These are phyloP conservation scores for Gossypium bickii DNA, from an alignment of 345 rosid species.

Conservation along the genomic window DNA sequence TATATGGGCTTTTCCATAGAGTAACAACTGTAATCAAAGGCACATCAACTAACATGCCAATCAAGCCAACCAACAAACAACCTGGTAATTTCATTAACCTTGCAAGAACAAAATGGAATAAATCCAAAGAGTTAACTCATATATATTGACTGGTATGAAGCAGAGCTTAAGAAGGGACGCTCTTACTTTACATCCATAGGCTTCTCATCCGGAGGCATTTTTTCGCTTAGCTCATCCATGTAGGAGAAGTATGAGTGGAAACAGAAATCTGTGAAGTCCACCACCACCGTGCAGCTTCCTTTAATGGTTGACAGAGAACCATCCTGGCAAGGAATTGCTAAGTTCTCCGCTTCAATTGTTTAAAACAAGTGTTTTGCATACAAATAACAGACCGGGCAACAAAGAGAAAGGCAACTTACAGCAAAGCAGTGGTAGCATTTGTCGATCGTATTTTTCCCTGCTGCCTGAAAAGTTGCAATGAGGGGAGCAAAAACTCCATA, in stretches of 20 bases:
- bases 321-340: slow-evolving; percentile 36
- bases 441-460: slow-evolving; percentile 52
- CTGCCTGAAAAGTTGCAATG: slow-evolving; percentile 71
- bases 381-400: background rate
- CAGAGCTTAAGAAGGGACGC: background rate
- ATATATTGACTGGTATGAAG: background rate
- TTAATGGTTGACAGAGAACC: slow-evolving; percentile 57
- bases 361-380: background rate
- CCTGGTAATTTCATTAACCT: slow-evolving; percentile 69
- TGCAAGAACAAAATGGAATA: slow-evolving; percentile 5
- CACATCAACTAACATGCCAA: slow-evolving; percentile 61
- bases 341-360: background rate
- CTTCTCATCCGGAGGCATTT: slow-evolving; percentile 40
- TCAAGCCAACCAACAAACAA: slow-evolving; percentile 52
- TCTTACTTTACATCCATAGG: slow-evolving; percentile 59
- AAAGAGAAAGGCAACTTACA: slow-evolving; percentile 32
- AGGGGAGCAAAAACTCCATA: slow-evolving; percentile 73
- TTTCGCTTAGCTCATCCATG: slow-evolving; percentile 80
- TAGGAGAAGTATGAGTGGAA: slow-evolving; percentile 84
- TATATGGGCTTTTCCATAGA: slow-evolving; percentile 76
- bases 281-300: slow-evolving; percentile 67
- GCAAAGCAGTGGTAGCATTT: slow-evolving; percentile 70
- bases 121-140: background rate
- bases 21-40: slow-evolving; percentile 55
- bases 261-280: slow-evolving; percentile 78